Evolutionary conservation across 2,329 filamentous ascomycete species (phyloP).

Genomic region (Talaromyces verruculosus): DNA sequence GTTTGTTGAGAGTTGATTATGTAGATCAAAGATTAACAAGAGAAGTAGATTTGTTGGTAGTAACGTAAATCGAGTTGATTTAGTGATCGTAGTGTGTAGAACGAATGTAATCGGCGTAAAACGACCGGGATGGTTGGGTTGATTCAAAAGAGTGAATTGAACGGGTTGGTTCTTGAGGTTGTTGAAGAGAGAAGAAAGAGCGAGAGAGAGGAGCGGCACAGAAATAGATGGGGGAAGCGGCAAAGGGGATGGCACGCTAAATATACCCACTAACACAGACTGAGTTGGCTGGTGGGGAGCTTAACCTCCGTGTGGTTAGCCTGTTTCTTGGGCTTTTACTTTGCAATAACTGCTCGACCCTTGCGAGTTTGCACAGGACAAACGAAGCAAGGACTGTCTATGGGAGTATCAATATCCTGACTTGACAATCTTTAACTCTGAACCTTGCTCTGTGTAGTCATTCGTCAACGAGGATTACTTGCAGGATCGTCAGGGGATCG

Average conservation of each 20-base stretch:
- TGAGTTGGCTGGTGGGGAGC: background rate
- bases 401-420: background rate
- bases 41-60: background rate
- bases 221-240: constrained; percentile 13
- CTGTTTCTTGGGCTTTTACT: background rate
- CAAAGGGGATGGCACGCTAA: constrained; percentile 5
- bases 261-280: constrained; percentile 2
- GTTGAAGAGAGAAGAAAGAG: background rate
- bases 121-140: constrained; percentile 18
- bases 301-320: background rate
- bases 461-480: background rate
- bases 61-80: too few species aligned
- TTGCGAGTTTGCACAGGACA: background rate
- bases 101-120: constrained; percentile 24
- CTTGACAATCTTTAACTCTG: background rate
- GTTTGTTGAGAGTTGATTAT: constrained; percentile 3
- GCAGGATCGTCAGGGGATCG: constrained; percentile 14
- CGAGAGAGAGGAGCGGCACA: background rate
- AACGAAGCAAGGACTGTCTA: background rate
- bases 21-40: constrained; percentile 8
- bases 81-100: background rate
- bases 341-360: background rate
- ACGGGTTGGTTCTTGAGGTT: constrained; percentile 11
- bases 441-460: too few species aligned
- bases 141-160: constrained; percentile 14